Evolutionary conservation across 441 rosid genomes (phyloP).

Genomic region (Erysimum cheiri): DNA sequence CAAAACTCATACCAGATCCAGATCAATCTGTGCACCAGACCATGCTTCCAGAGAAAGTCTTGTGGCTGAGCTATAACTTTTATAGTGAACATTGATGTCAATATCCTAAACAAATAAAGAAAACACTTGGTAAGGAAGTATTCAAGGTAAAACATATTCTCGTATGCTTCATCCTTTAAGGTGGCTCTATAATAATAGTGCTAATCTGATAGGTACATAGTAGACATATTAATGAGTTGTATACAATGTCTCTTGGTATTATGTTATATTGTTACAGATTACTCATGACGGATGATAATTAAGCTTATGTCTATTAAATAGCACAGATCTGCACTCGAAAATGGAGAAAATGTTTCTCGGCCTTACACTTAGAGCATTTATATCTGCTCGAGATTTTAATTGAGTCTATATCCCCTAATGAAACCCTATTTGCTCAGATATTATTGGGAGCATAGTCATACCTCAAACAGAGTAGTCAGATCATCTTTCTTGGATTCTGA

Average conservation of each 20-base stretch:
- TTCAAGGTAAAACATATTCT: constrained; percentile 16
- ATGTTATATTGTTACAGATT: neutral
- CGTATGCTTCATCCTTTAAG: constrained; percentile 11
- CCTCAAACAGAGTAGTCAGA: constrained; percentile 76
- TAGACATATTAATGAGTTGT: neutral
- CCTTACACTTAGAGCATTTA: neutral
- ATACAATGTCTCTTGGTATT: neutral
- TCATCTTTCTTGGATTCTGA: constrained; percentile 79
- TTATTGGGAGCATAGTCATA: constrained; percentile 39
- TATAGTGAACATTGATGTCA: constrained; percentile 73
- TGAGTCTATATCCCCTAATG: constrained; percentile 6
- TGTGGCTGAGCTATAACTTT: constrained; percentile 68
- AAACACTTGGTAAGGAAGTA: constrained; percentile 24
- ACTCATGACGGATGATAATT: neutral
- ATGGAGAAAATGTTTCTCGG: neutral
- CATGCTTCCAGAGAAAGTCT: constrained; percentile 85
- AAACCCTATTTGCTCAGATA: neutral
- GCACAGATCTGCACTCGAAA: neutral
- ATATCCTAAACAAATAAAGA: constrained; percentile 58
- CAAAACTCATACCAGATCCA: constrained; percentile 70
- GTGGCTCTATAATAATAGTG: no score
- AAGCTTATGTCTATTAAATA: neutral
- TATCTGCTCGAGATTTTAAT: neutral
- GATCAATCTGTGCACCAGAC: constrained; percentile 84
- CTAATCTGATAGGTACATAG: constrained; percentile 5